Evolutionary conservation across 1,284 basidiomycete species (phyloP), one percentile per base, ranked within the genome.

Genomic region (Tilletia walkeri): DNA sequence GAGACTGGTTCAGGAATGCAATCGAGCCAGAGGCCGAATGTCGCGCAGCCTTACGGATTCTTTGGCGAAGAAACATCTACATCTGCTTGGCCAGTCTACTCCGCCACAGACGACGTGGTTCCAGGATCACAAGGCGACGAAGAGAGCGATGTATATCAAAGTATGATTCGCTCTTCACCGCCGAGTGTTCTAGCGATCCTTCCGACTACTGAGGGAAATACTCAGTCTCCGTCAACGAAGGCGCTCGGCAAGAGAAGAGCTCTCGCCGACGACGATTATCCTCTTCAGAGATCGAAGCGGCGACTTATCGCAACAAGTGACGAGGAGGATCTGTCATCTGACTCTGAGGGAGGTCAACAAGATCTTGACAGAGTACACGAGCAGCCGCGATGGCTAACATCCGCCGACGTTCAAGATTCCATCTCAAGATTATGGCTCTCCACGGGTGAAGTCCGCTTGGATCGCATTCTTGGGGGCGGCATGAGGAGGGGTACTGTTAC

Each of bases 381-480:
- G n/a, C 6, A 10, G 20, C 50, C 2, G 16, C 50, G n/a, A 12
- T 18, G 20, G 20, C 50, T 18, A 7, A 53, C 50, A 53, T 16
- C 20, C 6, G 36, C 34, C 59, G 59, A 63, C 34, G 34, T 63
- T 7, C 59, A 38, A 63, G 59, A 34, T 5, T 4, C 39, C 1
- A 34, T 41, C 4, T 18, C 30, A 38, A 5, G 36, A 18, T 6
- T 41, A 5, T 63, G 59, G 59, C 34, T 63, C 30, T 71, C 75
- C 0, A 73, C 69, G 4, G 78, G 78, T 2, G 65, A 68, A 4
- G 2, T 24, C 12, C 59, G 70, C 39, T 71, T 81, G 1, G 79
- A 81, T n/a, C 61, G 56, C 1, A 66, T 76, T 34, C 70, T 81
- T 1, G 59, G 67, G 0, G 79, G 79, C 6, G 78, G 78, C 0